These are phyloP conservation scores for Meripilus lineatus DNA, from an alignment of 1,284 basidiomycete species.

Conservation along the genomic window DNA sequence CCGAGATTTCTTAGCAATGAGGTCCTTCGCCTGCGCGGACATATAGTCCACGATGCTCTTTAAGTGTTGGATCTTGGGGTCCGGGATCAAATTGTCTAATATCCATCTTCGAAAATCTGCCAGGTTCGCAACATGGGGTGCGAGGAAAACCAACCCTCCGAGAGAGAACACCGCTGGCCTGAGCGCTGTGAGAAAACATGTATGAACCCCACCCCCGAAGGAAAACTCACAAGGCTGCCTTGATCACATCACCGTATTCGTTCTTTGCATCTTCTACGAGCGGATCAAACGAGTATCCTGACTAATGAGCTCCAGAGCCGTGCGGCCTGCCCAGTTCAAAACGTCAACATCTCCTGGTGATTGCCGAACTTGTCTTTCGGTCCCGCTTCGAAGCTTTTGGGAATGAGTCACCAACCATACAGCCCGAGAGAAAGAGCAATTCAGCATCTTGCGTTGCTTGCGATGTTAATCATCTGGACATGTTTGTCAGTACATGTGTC, in stretches of 20 bases:
- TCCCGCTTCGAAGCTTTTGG: constrained; percentile 2
- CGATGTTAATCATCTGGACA: too few relatives aligned
- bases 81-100: constrained; percentile 27
- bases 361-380: not conserved
- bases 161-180: not conserved
- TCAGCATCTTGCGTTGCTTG: constrained; percentile 2
- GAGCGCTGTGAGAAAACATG: not conserved
- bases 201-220: not conserved
- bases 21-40: constrained; percentile 29
- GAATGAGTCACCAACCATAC: not conserved
- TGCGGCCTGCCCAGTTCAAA: too few relatives aligned
- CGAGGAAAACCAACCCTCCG: not conserved
- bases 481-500: too few relatives aligned
- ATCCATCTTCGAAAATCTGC: constrained; percentile 4
- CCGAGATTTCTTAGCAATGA: constrained; percentile 33
- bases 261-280: not conserved
- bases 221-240: not conserved
- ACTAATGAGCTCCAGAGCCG: constrained; percentile 5
- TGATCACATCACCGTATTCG: not conserved
- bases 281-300: constrained; percentile 7
- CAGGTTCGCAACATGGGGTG: not conserved
- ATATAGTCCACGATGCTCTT: constrained; percentile 30
- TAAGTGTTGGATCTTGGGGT: constrained; percentile 25
- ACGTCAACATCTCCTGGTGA: not conserved
- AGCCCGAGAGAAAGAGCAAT: not conserved